Conservation (phyloP, 352 stramenopile genomes). For the Thalassiosira hispida region DNA sequence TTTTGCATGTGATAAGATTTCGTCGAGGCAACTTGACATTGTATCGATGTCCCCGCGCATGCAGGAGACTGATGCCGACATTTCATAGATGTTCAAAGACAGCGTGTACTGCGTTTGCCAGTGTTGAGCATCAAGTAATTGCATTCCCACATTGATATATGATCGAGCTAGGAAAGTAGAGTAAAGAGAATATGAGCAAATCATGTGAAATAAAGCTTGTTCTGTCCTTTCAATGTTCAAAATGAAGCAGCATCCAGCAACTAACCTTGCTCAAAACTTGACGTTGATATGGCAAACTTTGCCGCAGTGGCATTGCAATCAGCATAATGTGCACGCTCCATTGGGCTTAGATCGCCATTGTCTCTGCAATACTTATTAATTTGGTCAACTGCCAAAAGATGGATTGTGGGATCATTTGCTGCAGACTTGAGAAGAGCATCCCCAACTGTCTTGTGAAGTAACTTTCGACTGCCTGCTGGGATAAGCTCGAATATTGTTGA, state of each 20-base stretch:
- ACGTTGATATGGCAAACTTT: conserved; percentile 23
- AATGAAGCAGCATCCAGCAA: not conserved
- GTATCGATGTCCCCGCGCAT: conserved; percentile 9
- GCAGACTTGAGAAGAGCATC: conserved; percentile 10
- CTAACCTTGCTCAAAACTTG: conserved; percentile 21
- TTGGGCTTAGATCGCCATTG: not conserved
- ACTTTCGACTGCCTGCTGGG: not conserved
- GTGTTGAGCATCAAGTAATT: conserved; percentile 28
- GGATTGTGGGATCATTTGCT: not conserved
- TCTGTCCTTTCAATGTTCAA: not conserved
- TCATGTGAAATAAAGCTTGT: not conserved
- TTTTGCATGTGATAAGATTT: conserved; percentile 21
- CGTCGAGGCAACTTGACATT: conserved; percentile 8
- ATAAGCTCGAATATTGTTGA: conserved; percentile 25
- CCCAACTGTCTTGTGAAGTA: conserved; percentile 30
- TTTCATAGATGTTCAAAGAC: conserved; percentile 33
- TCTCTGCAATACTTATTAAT: conserved; percentile 30
- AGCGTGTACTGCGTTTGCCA: conserved; percentile 39
- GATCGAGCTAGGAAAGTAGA: conserved; percentile 2
- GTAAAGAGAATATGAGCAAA: not conserved
- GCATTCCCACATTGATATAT: conserved; percentile 31
- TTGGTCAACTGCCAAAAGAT: conserved; percentile 31
- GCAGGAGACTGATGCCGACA: conserved; percentile 15
- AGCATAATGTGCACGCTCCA: conserved; percentile 20
- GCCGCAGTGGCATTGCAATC: conserved; percentile 9